Evolutionary conservation across 2,329 filamentous ascomycete species (phyloP).

Genomic region (Conoideocrella luteorostrata): DNA sequence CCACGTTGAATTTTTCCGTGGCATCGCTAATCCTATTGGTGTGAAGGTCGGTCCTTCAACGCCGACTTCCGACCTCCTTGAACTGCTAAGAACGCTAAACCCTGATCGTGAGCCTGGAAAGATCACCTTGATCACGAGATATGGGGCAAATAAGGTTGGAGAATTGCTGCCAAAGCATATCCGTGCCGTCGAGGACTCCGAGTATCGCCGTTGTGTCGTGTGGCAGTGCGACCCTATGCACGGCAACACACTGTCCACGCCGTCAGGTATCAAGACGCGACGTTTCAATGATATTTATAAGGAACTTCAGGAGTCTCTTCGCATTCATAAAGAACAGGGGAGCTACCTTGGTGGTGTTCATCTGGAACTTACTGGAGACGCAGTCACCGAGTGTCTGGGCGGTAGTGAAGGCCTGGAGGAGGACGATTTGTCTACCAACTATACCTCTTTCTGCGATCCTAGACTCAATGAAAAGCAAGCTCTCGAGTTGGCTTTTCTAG

Average conservation of each 20-base stretch:
- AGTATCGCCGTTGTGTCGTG: conserved; percentile 61
- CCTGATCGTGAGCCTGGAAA: conserved; percentile 78
- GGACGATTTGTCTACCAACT: conserved; percentile 82
- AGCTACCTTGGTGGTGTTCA: conserved; percentile 92
- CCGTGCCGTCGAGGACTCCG: conserved; percentile 75
- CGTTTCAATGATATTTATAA: conserved; percentile 85
- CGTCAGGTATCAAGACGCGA: conserved; percentile 80
- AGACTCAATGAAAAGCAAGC: conserved; percentile 96
- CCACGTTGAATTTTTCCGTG: conserved; percentile 96
- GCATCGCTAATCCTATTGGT: conserved; percentile 91
- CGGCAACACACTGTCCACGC: conserved; percentile 67
- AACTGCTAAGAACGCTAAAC: conserved; percentile 79
- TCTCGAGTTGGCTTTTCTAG: conserved; percentile 85
- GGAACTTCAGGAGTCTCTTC: conserved; percentile 76
- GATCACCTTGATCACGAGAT: conserved; percentile 92
- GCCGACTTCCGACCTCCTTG: conserved; percentile 65
- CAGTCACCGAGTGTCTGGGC: conserved; percentile 91
- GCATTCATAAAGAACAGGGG: conserved; percentile 74
- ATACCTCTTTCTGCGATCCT: conserved; percentile 94
- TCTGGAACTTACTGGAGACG: conserved; percentile 89
- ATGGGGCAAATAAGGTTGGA: conserved; percentile 73
- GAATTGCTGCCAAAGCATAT: conserved; percentile 78
- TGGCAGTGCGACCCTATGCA: conserved; percentile 99
- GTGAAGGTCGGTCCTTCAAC: conserved; percentile 94
- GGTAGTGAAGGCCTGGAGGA: conserved; percentile 83